Conservation (phyloP, 371 early-diverging fungal genomes). For the Haplosporangium sp. region DNA sequence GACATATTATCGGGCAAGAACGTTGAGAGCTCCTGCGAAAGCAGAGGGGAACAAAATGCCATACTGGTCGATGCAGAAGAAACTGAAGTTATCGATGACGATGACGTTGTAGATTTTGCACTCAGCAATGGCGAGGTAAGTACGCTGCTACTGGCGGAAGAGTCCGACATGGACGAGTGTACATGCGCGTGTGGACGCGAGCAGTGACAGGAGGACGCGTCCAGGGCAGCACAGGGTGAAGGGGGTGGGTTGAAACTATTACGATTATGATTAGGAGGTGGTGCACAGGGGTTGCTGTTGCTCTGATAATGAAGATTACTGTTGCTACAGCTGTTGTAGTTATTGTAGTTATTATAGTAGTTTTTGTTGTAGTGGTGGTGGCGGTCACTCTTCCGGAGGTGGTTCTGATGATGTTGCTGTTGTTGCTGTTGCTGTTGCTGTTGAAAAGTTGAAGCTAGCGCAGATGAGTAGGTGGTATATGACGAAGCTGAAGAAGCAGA, state of each 20-base stretch:
- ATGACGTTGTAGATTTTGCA: background rate
- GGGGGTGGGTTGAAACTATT: conserved; percentile 18
- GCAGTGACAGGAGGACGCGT: conserved; percentile 33
- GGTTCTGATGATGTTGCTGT: conserved; percentile 6
- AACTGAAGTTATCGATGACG: background rate
- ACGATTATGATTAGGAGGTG: conserved; percentile 1
- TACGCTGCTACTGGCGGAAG: background rate
- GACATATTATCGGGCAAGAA: conserved; percentile 10
- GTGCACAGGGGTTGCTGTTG: background rate
- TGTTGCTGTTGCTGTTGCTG: conserved; percentile 25
- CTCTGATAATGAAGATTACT: conserved; percentile 1
- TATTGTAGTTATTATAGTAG: background rate
- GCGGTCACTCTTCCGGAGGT: background rate
- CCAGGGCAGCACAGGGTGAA: conserved; percentile 21
- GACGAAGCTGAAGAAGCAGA: conserved; percentile 22
- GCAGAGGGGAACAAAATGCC: conserved; percentile 36
- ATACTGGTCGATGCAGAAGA: conserved; percentile 19
- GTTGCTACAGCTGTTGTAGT: background rate
- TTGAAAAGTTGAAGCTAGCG: conserved; percentile 29
- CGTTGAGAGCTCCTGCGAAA: conserved; percentile 14
- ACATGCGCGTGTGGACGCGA: conserved; percentile 1
- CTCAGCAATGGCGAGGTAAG: background rate
- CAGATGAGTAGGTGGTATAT: conserved; percentile 38
- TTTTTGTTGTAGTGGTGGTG: background rate
- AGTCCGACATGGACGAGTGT: conserved; percentile 2